phyloP scores from a whole-genome alignment of 805 yeast genomes.

The Kazachstania psychrophila region DNA sequence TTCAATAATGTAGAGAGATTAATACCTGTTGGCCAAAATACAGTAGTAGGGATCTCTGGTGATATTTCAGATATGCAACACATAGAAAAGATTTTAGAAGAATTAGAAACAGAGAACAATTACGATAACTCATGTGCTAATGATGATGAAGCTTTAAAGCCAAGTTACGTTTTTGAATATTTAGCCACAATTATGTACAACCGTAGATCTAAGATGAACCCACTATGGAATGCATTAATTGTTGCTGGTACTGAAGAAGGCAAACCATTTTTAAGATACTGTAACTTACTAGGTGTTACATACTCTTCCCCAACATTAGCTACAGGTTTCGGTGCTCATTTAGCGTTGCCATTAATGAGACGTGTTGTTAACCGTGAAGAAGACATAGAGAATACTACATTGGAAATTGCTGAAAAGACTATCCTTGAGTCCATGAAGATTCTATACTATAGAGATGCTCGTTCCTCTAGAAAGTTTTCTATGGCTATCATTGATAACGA shows the following conservation, averaged over 20 bases:
- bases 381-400: constrained; percentile 59
- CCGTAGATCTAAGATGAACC: constrained; percentile 89
- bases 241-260: constrained; percentile 80
- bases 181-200: constrained; percentile 74
- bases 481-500: constrained; percentile 65
- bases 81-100: constrained; percentile 62
- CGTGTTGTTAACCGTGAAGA: constrained; percentile 70
- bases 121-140: constrained; percentile 49
- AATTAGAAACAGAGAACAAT: constrained; percentile 65
- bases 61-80: constrained; percentile 92
- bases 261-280: constrained; percentile 71
- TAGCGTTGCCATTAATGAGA: constrained; percentile 88
- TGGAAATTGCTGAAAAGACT: constrained; percentile 68
- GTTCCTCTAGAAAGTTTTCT: constrained; percentile 80
- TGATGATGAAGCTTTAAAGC: constrained; percentile 56
- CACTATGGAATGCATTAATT: constrained; percentile 87
- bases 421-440: constrained; percentile 87
- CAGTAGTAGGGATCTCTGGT: constrained; percentile 90
- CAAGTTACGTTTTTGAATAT: constrained; percentile 85
- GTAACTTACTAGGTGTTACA: constrained; percentile 85
- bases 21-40: constrained; percentile 70
- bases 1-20: constrained; percentile 80
- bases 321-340: constrained; percentile 92
- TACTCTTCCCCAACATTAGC: constrained; percentile 84
- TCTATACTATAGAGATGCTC: constrained; percentile 89